Percentiles rank a stretch among this genome's conserved stretches.
phyloP scores from a whole-genome alignment of 208 protist species.

The Leptomonas seymouri region DNA sequence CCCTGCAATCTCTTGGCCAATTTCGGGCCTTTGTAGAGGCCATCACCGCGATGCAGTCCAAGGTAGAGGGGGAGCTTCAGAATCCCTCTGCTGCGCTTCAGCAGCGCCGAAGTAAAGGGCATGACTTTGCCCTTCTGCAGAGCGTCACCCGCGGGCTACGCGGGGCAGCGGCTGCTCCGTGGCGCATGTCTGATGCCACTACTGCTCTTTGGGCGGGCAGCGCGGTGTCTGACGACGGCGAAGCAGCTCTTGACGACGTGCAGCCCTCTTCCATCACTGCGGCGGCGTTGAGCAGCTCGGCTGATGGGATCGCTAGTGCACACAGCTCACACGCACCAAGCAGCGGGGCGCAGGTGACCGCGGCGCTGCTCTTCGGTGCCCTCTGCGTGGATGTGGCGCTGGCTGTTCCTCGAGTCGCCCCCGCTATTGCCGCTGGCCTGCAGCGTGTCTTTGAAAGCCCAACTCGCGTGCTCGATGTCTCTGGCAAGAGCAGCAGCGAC shows the following conservation, averaged over 20 bases:
- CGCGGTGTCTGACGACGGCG: background rate
- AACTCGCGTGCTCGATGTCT: too few species aligned
- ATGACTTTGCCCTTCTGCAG: constrained; percentile 47
- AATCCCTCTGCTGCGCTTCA: constrained; percentile 42
- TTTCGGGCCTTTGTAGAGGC: constrained; percentile 56
- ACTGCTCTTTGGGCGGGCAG: constrained; percentile 13
- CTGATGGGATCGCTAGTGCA: background rate
- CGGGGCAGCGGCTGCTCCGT: constrained; percentile 9
- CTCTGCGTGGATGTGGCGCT: constrained; percentile 37
- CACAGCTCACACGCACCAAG: background rate
- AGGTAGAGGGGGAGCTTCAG: constrained; percentile 33
- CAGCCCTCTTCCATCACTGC: background rate
- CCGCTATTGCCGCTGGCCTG: constrained; percentile 9
- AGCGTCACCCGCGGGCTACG: constrained; percentile 36
- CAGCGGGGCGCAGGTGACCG: constrained; percentile 27
- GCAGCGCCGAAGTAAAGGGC: constrained; percentile 40
- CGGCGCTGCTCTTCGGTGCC: constrained; percentile 27
- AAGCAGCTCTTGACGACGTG: background rate
- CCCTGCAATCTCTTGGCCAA: constrained; percentile 20
- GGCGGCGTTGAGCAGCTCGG: background rate
- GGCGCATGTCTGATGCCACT: constrained; percentile 17
- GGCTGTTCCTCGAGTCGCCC: constrained; percentile 7
- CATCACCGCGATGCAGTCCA: constrained; percentile 32
- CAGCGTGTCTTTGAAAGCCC: background rate
- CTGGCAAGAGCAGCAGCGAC: background rate